Percentiles rank a stretch among this genome's conserved stretches.
These are phyloP conservation scores for Endogone sp. DNA, from an alignment of 192 early-diverging fungal species.

Conservation along the genomic window DNA sequence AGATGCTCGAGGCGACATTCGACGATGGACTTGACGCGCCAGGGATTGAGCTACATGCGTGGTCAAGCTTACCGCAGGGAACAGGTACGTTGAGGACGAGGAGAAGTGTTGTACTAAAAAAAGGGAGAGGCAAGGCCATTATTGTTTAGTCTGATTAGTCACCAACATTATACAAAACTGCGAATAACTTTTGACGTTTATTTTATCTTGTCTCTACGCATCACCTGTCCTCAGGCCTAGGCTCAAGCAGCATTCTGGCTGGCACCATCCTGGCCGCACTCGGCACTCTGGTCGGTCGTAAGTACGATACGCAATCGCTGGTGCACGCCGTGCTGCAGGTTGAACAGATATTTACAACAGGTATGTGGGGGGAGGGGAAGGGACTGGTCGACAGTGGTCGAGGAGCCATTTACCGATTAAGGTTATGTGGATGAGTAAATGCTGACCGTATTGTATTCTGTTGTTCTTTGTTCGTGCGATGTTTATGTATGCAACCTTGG, in stretches of 20 bases:
- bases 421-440: too few relatives aligned
- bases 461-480: too few relatives aligned
- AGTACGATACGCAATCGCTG: conserved; percentile 17
- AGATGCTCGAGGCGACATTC: background rate
- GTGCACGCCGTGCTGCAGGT: conserved; percentile 24
- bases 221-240: conserved; percentile 21
- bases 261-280: conserved; percentile 23
- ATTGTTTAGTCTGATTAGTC: too few relatives aligned
- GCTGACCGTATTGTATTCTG: too few relatives aligned
- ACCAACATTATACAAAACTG: too few relatives aligned
- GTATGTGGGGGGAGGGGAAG: conserved; percentile 1
- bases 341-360: conserved; percentile 35
- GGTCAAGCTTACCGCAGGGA: conserved; percentile 22
- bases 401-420: too few relatives aligned
- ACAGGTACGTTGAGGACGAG: conserved; percentile 12
- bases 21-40: conserved; percentile 6
- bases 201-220: too few relatives aligned
- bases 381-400: too few relatives aligned
- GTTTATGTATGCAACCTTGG: background rate
- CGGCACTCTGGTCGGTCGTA: conserved; percentile 14
- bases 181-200: too few relatives aligned
- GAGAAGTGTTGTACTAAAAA: too few relatives aligned
- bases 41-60: conserved; percentile 21
- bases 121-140: background rate
- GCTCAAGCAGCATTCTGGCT: conserved; percentile 21